Conservation (phyloP, 257 asterid genomes). For the Osmanthus fragrans region DNA sequence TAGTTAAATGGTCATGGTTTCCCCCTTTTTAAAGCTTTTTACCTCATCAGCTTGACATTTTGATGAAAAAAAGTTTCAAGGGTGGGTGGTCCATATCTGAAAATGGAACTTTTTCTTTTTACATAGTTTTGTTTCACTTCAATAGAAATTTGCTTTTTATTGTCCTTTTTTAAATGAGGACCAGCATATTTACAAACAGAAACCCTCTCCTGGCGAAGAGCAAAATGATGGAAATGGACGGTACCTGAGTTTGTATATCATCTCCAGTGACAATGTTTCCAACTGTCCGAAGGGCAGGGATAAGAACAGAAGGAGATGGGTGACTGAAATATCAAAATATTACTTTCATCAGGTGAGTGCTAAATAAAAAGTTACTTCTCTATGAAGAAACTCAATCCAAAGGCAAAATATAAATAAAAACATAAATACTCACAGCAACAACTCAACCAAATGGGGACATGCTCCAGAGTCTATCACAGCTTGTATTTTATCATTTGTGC, state of each 20-base stretch:
- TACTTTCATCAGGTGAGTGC: constrained; percentile 14
- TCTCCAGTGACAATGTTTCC: constrained; percentile 97
- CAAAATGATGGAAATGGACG: neutral
- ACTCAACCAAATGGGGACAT: constrained; percentile 74
- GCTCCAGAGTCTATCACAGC: constrained; percentile 90
- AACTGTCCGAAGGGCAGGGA: constrained; percentile 90
- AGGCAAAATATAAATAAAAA: neutral
- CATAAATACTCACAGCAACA: constrained; percentile 60
- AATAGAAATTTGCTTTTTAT: neutral
- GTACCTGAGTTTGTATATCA: constrained; percentile 91
- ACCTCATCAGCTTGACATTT: neutral
- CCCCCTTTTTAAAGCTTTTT: too few relatives aligned
- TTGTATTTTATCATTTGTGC: constrained; percentile 84
- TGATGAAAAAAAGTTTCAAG: too few relatives aligned
- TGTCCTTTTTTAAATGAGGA: neutral
- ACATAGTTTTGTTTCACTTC: neutral
- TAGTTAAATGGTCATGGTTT: too few relatives aligned
- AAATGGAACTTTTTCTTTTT: neutral
- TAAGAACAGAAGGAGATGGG: constrained; percentile 77
- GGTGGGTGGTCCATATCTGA: too few relatives aligned
- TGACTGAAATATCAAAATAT: constrained; percentile 52
- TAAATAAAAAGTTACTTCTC: neutral
- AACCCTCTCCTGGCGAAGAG: neutral
- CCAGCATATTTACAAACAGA: neutral
- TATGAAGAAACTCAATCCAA: neutral